Conservation (phyloP, 306 rosid species). For the Luffa acutangula region DNA sequence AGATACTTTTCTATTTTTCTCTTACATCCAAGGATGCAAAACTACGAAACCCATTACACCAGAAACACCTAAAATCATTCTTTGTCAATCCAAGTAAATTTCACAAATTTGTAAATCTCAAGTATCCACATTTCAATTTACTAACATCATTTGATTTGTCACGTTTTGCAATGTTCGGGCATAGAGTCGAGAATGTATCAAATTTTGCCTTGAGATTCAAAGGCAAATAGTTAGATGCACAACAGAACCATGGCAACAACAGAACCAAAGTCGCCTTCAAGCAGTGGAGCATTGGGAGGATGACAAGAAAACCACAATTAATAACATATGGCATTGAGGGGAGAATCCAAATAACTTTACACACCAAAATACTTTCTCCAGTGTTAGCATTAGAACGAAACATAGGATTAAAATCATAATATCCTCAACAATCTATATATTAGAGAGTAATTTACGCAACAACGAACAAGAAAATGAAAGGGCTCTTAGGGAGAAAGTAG, state of each 20-base stretch:
- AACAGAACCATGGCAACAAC: neutral
- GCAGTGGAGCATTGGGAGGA: neutral
- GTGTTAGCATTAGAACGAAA: neutral
- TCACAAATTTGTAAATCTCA: neutral
- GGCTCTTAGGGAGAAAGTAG: slow-evolving; percentile 7
- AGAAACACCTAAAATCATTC: neutral
- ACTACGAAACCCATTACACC: too few species aligned
- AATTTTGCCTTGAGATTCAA: neutral
- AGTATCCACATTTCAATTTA: neutral
- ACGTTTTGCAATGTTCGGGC: neutral
- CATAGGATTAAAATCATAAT: slow-evolving; percentile 4
- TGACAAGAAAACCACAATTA: neutral
- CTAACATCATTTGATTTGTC: neutral
- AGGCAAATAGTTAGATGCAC: neutral
- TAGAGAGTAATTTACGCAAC: slow-evolving; percentile 4
- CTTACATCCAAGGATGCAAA: too few species aligned
- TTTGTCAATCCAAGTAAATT: too few species aligned
- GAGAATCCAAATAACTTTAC: slow-evolving; percentile 1
- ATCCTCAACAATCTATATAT: slow-evolving; percentile 8
- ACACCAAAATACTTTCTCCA: slow-evolving; percentile 9
- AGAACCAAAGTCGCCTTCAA: neutral
- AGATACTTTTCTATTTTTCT: too few species aligned
- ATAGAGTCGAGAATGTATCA: neutral
- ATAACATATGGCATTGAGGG: neutral
- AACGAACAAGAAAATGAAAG: neutral